Base-by-base conservation (phyloP, 495 filamentous ascomycete species). In the Neurospora sp. region DNA sequence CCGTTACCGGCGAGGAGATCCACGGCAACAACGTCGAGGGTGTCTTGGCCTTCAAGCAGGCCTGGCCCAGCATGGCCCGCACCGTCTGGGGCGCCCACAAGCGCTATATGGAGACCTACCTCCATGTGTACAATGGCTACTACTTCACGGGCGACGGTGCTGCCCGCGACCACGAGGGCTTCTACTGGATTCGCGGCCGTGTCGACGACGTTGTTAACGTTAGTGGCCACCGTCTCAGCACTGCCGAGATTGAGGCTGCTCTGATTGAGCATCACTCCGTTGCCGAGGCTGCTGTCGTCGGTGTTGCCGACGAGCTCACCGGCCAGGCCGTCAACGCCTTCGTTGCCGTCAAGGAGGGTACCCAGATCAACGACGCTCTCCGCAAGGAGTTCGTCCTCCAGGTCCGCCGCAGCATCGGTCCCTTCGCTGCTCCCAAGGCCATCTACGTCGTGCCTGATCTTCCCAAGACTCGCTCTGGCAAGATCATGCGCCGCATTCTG, bases 61-160 rank as follows among this genome's bases (percentile, higher is more conserved):
- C 96, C 69, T 99, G 96, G 96, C 96, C 96, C 35, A 97, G 93
- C 83, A 98, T 99, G 94, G 94, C 96, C 70, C 92, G 96, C 74
- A 99, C 96, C 54, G 94, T 99, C 75, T 99, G 94, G 93, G 96
- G 94, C 75, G 93, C 94, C 20, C 96, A 99, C 86, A 95, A 95
- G 89, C 88, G 96, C 75, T 99, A 97, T 83, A 96, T 98, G 94
- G 96, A 98, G 72, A 98, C 96, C 35, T 99, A 99, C 84, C 84
- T 99, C 76, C 96, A 96, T 79, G 95, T 97, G 3, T 99, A 99
- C 87, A 94, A 94, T 86, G 96, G 96, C 44, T 97, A 94, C 86
- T 99, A 99, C 84, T 99, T 98, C 88, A 99, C 96, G 35, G 96
- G 96, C 75, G 96, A 99, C 82, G 96, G 96, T 77, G 96, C 96